Conservation (phyloP, 1,284 basidiomycete genomes). For the Trametes pubescens region DNA sequence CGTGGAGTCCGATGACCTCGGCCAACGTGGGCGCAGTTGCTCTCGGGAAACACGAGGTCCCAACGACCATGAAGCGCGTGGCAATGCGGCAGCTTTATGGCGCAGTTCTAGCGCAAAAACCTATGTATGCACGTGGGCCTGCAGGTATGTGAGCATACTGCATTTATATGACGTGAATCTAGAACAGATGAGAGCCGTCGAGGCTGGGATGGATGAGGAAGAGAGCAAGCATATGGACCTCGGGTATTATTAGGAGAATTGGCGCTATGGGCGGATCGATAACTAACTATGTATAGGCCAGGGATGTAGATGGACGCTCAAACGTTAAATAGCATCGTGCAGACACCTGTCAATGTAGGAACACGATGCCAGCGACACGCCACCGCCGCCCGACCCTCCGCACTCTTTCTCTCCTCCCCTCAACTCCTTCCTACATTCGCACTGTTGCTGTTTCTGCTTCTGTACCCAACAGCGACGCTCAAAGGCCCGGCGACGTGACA, state of each 20-base stretch:
- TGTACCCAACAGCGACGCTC: background rate
- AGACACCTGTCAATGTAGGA: slow-evolving; percentile 14
- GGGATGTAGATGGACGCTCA: background rate
- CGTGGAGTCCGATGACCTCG: no score
- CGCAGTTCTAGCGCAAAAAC: no score
- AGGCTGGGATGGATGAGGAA: background rate
- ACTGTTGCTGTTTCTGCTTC: background rate
- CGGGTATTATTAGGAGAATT: background rate
- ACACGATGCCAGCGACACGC: slow-evolving; percentile 20
- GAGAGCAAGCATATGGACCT: background rate
- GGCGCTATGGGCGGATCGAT: slow-evolving; percentile 10
- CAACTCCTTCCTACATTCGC: background rate
- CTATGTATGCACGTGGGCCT: no score
- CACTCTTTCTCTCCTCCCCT: slow-evolving; percentile 1
- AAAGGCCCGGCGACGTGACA: background rate
- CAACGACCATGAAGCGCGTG: no score
- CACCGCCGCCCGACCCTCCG: slow-evolving; percentile 9
- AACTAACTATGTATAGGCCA: slow-evolving; percentile 15
- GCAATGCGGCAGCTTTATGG: no score
- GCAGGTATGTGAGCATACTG: no score
- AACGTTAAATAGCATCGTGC: no score
- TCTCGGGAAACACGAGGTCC: no score
- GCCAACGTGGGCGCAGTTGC: no score
- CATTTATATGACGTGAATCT: no score
- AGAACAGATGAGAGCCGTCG: no score